phyloP scores from a whole-genome alignment of 1,139 yeast species.

The Yamadazyma conglobata region DNA sequence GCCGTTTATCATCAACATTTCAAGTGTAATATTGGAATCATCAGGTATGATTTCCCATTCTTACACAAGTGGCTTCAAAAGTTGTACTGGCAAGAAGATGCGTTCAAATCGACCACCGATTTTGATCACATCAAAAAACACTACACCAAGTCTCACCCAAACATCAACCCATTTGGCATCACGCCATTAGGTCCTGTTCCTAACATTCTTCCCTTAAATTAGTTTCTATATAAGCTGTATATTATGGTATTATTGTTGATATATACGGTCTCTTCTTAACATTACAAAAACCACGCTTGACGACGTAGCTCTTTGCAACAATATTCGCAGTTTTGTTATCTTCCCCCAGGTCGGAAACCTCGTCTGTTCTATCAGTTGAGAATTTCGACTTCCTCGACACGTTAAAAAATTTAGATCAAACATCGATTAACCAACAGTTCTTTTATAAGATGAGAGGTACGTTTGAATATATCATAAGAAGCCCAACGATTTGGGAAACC shows the following conservation, averaged over 20 bases:
- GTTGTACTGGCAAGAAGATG: slow-evolving; percentile 80
- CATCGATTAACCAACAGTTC: not conserved
- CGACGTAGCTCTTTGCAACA: too few relatives aligned
- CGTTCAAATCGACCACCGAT: slow-evolving; percentile 74
- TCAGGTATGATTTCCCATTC: slow-evolving; percentile 76
- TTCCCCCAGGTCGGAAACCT: too few relatives aligned
- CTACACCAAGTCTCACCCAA: slow-evolving; percentile 78
- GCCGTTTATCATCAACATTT: slow-evolving; percentile 92
- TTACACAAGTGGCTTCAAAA: slow-evolving; percentile 77
- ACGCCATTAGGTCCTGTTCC: slow-evolving; percentile 92
- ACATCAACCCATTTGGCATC: slow-evolving; percentile 77
- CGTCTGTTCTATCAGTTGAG: slow-evolving; percentile 5
- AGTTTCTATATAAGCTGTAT: too few relatives aligned
- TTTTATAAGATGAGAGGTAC: slow-evolving; percentile 12
- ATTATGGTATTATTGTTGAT: too few relatives aligned
- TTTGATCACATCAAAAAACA: slow-evolving; percentile 88
- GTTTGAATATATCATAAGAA: too few relatives aligned
- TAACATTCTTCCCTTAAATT: slow-evolving; percentile 38
- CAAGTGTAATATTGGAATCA: slow-evolving; percentile 84
- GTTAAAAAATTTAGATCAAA: slow-evolving; percentile 2
- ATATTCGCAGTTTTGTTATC: too few relatives aligned
- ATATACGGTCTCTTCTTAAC: too few relatives aligned
- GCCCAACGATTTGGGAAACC: too few relatives aligned
- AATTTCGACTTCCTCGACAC: slow-evolving; percentile 4
- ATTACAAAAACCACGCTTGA: too few relatives aligned